These are phyloP conservation scores for Sclerotinia nivalis DNA, from an alignment of 2,329 filamentous ascomycete genomes.

Conservation along the genomic window DNA sequence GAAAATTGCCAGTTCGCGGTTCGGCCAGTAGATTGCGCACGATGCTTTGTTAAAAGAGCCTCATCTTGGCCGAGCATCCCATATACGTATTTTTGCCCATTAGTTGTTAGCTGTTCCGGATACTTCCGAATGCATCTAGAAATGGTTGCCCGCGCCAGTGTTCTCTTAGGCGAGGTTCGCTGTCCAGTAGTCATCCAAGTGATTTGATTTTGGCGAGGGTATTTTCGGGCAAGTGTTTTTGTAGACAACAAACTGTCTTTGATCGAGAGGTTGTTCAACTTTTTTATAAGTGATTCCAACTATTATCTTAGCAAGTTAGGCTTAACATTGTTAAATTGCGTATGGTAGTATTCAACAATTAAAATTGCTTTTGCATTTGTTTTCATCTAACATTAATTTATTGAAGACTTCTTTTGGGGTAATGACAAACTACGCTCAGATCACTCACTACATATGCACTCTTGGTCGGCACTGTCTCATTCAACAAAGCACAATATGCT, in stretches of 20 bases:
- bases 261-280: background rate
- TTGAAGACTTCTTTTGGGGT: background rate
- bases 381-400: background rate
- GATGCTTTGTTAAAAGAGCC: background rate
- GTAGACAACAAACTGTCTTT: too few species aligned
- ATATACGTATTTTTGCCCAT: background rate
- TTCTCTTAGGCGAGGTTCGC: background rate
- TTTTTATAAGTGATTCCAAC: background rate
- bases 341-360: background rate
- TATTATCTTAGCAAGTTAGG: background rate
- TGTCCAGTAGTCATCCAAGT: background rate
- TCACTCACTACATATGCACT: background rate
- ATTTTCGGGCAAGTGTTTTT: too few species aligned
- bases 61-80: background rate
- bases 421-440: background rate
- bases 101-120: background rate
- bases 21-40: background rate
- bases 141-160: background rate
- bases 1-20: background rate
- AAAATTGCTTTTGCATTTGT: too few species aligned
- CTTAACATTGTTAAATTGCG: rapidly evolving
- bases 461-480: too few species aligned
- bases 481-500: background rate
- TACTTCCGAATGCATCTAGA: too few species aligned
- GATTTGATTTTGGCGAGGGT: background rate